These are phyloP conservation scores for Psilocybe cyanescens DNA, from an alignment of 768 basidiomycete genomes.

Conservation along the genomic window DNA sequence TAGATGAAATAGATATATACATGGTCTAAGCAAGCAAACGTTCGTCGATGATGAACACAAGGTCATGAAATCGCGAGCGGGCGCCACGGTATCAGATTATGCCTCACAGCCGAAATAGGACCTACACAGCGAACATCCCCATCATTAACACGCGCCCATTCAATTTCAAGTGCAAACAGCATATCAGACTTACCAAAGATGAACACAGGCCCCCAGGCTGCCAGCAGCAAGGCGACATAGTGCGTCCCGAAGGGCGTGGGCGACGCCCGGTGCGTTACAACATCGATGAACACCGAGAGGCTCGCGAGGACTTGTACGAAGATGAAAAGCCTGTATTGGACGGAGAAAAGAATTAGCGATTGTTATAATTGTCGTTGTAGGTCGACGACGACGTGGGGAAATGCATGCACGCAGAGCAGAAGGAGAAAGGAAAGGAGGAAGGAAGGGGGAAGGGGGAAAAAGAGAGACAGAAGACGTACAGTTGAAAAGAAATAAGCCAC, in stretches of 20 bases:
- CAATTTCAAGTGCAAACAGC: background rate
- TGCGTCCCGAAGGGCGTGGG: constrained; percentile 68
- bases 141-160: background rate
- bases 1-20: background rate
- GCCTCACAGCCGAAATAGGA: constrained; percentile 40
- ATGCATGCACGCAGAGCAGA: too few species aligned
- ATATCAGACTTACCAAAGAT: constrained; percentile 48
- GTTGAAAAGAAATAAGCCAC: constrained; percentile 59
- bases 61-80: constrained; percentile 10
- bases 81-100: constrained; percentile 40
- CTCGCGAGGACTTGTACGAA: constrained; percentile 50
- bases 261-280: constrained; percentile 33
- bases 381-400: too few species aligned
- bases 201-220: constrained; percentile 61
- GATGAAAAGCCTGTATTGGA: constrained; percentile 41
- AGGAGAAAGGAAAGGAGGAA: too few species aligned
- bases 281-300: constrained; percentile 56
- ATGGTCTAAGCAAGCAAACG: too few species aligned
- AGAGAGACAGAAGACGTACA: constrained; percentile 34
- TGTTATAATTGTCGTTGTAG: too few species aligned
- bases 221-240: constrained; percentile 61
- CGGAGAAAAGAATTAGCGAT: background rate
- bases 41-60: background rate
- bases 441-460: too few species aligned
- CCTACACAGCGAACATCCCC: constrained; percentile 25